Evolutionary conservation across 345 rosid species (phyloP), one percentile per base, ranked within the genome.

Genomic region (Turnera subulata): DNA sequence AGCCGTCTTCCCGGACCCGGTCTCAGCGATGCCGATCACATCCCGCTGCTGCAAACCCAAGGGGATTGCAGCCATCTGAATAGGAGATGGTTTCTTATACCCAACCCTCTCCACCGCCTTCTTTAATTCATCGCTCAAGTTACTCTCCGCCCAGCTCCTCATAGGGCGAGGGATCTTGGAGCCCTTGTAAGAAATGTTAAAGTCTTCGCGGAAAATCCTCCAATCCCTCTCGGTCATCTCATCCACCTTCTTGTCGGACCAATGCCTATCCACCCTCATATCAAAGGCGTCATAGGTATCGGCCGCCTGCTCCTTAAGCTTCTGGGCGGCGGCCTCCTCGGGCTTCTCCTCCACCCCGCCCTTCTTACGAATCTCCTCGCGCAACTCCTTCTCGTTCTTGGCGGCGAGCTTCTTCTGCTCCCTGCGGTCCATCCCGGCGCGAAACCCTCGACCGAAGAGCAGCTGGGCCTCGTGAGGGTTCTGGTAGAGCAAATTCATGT

Each of bases 381-480:
- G 67, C 81, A 78, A 66, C 74, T 86, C 97, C 77, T 86, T 89
- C 88, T 86, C 99, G 60, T 83, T 86, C 85, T 82, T 83, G 14
- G 91, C 96, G 0, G 99, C 94, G 4, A 89, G 82, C 59, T 83
- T 93, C 69, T 93, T 93, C 91, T 93, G 96, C 80, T 93, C 94
- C 52, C 96, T 84, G 7, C 99, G 72, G 60, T 93, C 99, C 88
- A 89, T 86, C 1, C 97, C 99, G 0, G 94, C 97, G 1, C 97
- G 84, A 68, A 93, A 93, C 55, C 99, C 97, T 48, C 97, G 71
- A 4, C 96, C 99, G 19, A 89, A 93, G 56, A 89, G 68, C 25
- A 87, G 78, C 69, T 86, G 99, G 33, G 99, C 97, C 71, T 93
- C 97, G 55, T 93, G 96, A 75, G 97, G 97, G 79, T 83, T 89